Evolutionary conservation across 441 rosid genomes (phyloP).

Genomic region (Capsella rubella): DNA sequence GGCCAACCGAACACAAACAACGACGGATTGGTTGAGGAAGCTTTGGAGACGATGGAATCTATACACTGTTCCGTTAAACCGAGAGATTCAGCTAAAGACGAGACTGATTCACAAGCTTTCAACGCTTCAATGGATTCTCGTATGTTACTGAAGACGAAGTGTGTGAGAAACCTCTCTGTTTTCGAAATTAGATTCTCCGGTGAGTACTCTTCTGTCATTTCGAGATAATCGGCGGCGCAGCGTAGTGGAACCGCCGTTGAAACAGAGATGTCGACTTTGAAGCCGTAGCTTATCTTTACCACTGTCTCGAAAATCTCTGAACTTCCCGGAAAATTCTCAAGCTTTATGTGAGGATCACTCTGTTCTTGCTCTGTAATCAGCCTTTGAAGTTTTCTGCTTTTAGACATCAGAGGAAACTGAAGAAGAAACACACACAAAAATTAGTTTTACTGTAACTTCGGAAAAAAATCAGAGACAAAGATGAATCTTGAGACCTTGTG

Average conservation of each 20-base stretch:
- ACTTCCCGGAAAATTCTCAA: slow-evolving; percentile 62
- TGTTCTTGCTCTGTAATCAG: slow-evolving; percentile 57
- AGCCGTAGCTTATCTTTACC: slow-evolving; percentile 68
- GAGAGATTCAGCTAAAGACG: slow-evolving; percentile 49
- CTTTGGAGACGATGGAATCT: slow-evolving; percentile 47
- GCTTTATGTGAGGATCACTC: slow-evolving; percentile 44
- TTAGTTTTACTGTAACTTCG: background rate
- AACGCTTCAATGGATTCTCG: slow-evolving; percentile 56
- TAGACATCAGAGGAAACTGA: slow-evolving; percentile 67
- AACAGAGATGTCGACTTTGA: slow-evolving; percentile 56
- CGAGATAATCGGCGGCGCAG: slow-evolving; percentile 68
- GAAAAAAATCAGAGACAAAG: background rate
- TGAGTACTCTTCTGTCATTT: slow-evolving; percentile 65
- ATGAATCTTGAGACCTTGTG: slow-evolving; percentile 52
- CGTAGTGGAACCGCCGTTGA: slow-evolving; percentile 59
- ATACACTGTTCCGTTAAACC: slow-evolving; percentile 53
- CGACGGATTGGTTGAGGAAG: slow-evolving; percentile 53
- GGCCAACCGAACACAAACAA: slow-evolving; percentile 75
- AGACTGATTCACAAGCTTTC: slow-evolving; percentile 58
- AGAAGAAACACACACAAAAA: slow-evolving; percentile 25
- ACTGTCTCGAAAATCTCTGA: slow-evolving; percentile 60
- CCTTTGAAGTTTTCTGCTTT: slow-evolving; percentile 57
- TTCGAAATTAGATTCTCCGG: slow-evolving; percentile 58
- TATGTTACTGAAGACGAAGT: slow-evolving; percentile 50
- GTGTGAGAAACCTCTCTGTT: slow-evolving; percentile 54